Base-by-base conservation (phyloP, 306 rosid species). In the Pueraria montana region DNA sequence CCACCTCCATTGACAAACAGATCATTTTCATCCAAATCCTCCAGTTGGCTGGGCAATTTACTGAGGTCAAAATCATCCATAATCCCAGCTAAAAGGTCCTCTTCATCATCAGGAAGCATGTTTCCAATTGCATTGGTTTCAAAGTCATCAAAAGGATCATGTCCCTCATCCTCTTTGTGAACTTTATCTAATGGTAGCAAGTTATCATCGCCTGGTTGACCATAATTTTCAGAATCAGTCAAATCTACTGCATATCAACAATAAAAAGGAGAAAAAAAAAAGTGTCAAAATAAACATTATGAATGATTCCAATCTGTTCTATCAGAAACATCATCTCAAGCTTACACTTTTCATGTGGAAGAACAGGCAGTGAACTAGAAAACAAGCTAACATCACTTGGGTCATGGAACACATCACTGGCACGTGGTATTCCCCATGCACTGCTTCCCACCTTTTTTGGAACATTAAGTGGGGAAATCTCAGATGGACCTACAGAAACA, bases 1-100 rank as follows among this genome's bases (percentile, higher is more conserved):
- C 97, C 96, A 17, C 98, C 97, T 53, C 95, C 95, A 88, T 91
- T 91, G 80, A 92, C 94, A 91, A 94, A 94, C 34, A 94, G 83
- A 80, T 94, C 98, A 76, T 86, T 89, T 4, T 92, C 98, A 82
- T 92, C 98, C 90, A 94, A 76, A 75, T 94, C 98, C 87, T 94
- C 98, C 34, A 94, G 79, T 83, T 94, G 98, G 84, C 83, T 92
- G 73, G 98, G 97, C 88, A 94, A 83, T 78, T 91, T 84, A 76
- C 91, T 92, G 6, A 94, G 91, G 88, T 94, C 98, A 80, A 93
- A 91, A 89, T 94, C 98, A 80, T 92, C 98, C 77, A 84, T 87
- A 82, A 93, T 80, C 52, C 97, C 98, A 80, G 95, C 96, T 70
- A 94, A 87, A 74, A 94, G 97, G 52, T 92, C 98, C 50, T 92